phyloP scores from a whole-genome alignment of 2,329 filamentous ascomycete species.

The Hirsutella thompsonii region DNA sequence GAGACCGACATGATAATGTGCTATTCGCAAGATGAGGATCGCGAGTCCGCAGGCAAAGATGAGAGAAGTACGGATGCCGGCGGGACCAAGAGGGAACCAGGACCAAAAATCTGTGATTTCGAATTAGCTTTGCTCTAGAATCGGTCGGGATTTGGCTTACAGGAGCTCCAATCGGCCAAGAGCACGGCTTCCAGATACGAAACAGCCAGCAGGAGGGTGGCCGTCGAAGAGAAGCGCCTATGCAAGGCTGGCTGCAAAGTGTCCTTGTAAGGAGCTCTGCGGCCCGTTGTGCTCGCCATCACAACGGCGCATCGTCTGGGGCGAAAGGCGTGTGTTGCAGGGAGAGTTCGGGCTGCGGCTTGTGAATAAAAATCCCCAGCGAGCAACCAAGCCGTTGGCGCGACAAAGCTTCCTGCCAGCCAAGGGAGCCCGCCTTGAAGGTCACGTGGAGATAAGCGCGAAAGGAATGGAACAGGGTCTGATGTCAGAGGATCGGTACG shows the following conservation, averaged over 20 bases:
- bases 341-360: constrained; percentile 1
- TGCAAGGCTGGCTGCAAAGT: constrained; percentile 84
- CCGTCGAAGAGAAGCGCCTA: constrained; percentile 70
- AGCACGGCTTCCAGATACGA: constrained; percentile 63
- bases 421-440: neutral
- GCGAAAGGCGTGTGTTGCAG: constrained; percentile 5
- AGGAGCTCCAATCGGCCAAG: constrained; percentile 55
- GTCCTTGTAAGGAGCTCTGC: constrained; percentile 62
- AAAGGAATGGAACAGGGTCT: too few species aligned
- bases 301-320: constrained; percentile 30
- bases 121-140: constrained; percentile 5
- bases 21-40: constrained; percentile 76
- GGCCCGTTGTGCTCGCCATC: constrained; percentile 41
- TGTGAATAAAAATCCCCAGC: constrained; percentile 22
- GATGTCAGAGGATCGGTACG: neutral
- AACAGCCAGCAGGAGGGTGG: constrained; percentile 52
- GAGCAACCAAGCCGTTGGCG: neutral
- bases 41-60: constrained; percentile 66
- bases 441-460: neutral
- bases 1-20: constrained; percentile 63
- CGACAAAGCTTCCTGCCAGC: neutral
- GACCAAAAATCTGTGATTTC: constrained; percentile 56
- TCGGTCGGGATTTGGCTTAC: constrained; percentile 33
- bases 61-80: constrained; percentile 60
- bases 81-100: constrained; percentile 70